Percentiles rank a stretch among this genome's conserved stretches.
phyloP scores from a whole-genome alignment of 169 alveolate species.

The Hepatocystis sp. region DNA sequence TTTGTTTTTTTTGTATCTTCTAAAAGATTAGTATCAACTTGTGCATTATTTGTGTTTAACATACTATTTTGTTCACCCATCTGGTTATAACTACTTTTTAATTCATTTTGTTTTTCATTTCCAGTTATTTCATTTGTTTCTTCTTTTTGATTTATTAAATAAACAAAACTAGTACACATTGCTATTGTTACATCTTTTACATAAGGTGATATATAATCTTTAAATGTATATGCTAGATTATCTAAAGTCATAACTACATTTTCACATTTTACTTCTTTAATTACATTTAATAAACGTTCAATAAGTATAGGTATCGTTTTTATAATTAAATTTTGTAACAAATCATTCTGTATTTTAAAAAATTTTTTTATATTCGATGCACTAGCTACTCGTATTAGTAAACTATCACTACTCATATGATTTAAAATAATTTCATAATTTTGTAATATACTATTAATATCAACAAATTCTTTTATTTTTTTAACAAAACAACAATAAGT shows the following conservation, averaged over 20 bases:
- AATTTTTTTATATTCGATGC: slow-evolving; percentile 67
- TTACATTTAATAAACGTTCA: slow-evolving; percentile 53
- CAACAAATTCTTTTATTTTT: slow-evolving; percentile 21
- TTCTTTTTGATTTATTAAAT: slow-evolving; percentile 42
- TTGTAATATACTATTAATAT: slow-evolving; percentile 23
- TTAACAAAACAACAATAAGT: slow-evolving; percentile 65
- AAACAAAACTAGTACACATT: slow-evolving; percentile 49
- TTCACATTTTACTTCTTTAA: slow-evolving; percentile 63
- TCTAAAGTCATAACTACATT: slow-evolving; percentile 72
- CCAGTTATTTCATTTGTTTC: too few species aligned
- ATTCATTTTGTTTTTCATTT: slow-evolving; percentile 2
- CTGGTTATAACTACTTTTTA: slow-evolving; percentile 3
- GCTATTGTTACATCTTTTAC: slow-evolving; percentile 63
- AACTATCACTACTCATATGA: slow-evolving; percentile 48
- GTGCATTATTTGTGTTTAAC: slow-evolving; percentile 11
- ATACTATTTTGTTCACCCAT: background rate
- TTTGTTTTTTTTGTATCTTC: slow-evolving; percentile 35
- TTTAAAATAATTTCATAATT: slow-evolving; percentile 47
- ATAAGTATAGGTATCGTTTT: slow-evolving; percentile 53
- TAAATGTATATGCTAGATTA: slow-evolving; percentile 58
- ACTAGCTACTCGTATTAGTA: slow-evolving; percentile 58
- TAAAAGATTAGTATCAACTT: slow-evolving; percentile 1
- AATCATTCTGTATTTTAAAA: slow-evolving; percentile 53
- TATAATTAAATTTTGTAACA: slow-evolving; percentile 28
- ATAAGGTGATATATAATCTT: slow-evolving; percentile 58